Conservation (phyloP, 768 basidiomycete genomes). For the Leccinellum albellum region DNA sequence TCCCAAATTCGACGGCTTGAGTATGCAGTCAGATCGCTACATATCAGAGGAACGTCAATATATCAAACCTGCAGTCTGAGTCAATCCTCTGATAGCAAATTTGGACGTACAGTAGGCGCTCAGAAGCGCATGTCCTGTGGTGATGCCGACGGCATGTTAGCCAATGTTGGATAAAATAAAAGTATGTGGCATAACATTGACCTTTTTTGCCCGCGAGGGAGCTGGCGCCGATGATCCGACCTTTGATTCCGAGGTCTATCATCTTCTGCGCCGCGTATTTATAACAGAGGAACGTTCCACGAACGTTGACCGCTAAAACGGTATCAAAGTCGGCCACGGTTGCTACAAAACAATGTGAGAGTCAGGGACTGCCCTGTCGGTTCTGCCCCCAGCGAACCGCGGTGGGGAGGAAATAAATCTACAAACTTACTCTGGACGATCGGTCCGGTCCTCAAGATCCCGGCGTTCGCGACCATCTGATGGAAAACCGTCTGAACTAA, state of each 20-base stretch:
- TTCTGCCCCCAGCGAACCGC: neutral
- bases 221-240: conserved; percentile 38
- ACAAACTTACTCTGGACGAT: conserved; percentile 7
- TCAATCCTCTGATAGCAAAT: conserved; percentile 42
- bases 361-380: neutral
- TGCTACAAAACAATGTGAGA: conserved; percentile 17
- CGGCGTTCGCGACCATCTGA: conserved; percentile 21
- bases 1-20: conserved; percentile 31
- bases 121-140: conserved; percentile 27
- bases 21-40: neutral
- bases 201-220: conserved; percentile 37
- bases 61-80: conserved; percentile 30
- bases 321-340: conserved; percentile 32
- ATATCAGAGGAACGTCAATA: neutral
- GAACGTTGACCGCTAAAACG: conserved; percentile 36
- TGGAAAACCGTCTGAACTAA: conserved; percentile 3
- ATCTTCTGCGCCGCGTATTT: conserved; percentile 43
- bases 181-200: neutral
- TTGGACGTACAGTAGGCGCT: conserved; percentile 37
- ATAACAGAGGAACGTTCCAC: conserved; percentile 39
- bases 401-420: neutral
- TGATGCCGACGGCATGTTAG: too few species aligned
- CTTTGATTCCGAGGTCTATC: conserved; percentile 41
- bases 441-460: conserved; percentile 10
- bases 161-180: neutral